Conservation (phyloP, 306 rosid species). For the Cucurbita pepo region DNA sequence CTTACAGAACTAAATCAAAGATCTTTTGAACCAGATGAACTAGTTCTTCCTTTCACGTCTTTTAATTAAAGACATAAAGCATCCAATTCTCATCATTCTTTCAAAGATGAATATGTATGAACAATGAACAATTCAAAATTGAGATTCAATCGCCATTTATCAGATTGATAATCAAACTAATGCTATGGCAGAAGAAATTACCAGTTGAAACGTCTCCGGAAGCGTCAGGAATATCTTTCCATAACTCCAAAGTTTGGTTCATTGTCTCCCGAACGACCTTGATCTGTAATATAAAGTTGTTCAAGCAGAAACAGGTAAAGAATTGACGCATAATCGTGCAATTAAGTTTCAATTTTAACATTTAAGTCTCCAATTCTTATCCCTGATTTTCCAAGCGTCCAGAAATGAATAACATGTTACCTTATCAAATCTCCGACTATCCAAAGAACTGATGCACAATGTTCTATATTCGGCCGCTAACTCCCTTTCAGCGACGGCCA, state of each 20-base stretch:
- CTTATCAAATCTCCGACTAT: constrained; percentile 86
- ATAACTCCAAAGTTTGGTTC: constrained; percentile 61
- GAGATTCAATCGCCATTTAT: background rate
- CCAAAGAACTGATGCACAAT: constrained; percentile 57
- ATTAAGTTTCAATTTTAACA: background rate
- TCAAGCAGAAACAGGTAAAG: background rate
- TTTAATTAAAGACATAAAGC: background rate
- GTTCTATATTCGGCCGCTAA: constrained; percentile 42
- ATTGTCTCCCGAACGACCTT: constrained; percentile 83
- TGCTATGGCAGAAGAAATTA: constrained; percentile 10
- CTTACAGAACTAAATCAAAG: background rate
- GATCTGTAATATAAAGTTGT: constrained; percentile 32
- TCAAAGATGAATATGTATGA: background rate
- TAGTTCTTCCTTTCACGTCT: background rate
- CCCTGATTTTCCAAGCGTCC: constrained; percentile 4
- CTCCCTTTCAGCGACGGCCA: constrained; percentile 46
- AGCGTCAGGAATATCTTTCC: constrained; percentile 49
- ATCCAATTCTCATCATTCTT: background rate
- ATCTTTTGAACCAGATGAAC: background rate
- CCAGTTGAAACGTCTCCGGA: constrained; percentile 31
- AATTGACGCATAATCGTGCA: background rate
- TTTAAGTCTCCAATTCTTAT: background rate
- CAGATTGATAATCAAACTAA: background rate
- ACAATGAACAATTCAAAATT: background rate
- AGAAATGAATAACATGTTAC: constrained; percentile 15